Percentiles rank a stretch among this genome's conserved stretches.
These are phyloP conservation scores for apple (Malus domestica) DNA, from an alignment of 306 rosid genomes.

Conservation along the genomic window DNA sequence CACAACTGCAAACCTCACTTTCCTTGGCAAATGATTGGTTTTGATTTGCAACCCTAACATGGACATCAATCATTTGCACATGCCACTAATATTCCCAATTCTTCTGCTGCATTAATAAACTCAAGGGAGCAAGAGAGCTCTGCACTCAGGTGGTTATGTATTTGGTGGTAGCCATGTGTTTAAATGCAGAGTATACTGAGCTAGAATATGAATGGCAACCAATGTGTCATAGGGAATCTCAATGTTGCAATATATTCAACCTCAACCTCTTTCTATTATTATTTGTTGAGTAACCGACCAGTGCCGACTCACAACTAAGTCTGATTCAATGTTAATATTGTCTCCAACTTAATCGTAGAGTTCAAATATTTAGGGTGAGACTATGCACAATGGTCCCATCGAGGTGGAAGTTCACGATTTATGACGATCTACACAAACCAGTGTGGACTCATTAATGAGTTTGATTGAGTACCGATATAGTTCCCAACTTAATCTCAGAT, in stretches of 20 bases:
- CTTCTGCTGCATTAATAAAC: conserved; percentile 17
- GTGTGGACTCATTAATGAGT: too few relatives aligned
- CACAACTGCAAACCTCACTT: conserved; percentile 45
- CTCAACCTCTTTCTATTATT: not conserved
- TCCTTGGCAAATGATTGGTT: conserved; percentile 42
- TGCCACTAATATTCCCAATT: conserved; percentile 62
- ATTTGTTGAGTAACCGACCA: too few relatives aligned
- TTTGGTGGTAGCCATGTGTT: conserved; percentile 50
- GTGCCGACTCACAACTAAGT: too few relatives aligned
- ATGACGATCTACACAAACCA: too few relatives aligned
- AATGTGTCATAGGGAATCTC: conserved; percentile 35
- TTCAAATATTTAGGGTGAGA: too few relatives aligned
- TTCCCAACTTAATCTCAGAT: too few relatives aligned
- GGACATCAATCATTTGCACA: conserved; percentile 73
- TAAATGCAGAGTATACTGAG: conserved; percentile 12
- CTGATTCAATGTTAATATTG: too few relatives aligned
- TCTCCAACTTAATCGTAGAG: too few relatives aligned
- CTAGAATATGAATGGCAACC: conserved; percentile 17
- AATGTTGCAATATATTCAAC: not conserved
- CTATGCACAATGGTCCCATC: too few relatives aligned
- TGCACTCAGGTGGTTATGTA: conserved; percentile 21
- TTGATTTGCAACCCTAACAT: conserved; percentile 29
- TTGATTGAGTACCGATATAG: too few relatives aligned
- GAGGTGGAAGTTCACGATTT: too few relatives aligned
- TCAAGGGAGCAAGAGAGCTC: not conserved